phyloP scores from a whole-genome alignment of 257 asterid genomes.

The Primulina eburnea region DNA sequence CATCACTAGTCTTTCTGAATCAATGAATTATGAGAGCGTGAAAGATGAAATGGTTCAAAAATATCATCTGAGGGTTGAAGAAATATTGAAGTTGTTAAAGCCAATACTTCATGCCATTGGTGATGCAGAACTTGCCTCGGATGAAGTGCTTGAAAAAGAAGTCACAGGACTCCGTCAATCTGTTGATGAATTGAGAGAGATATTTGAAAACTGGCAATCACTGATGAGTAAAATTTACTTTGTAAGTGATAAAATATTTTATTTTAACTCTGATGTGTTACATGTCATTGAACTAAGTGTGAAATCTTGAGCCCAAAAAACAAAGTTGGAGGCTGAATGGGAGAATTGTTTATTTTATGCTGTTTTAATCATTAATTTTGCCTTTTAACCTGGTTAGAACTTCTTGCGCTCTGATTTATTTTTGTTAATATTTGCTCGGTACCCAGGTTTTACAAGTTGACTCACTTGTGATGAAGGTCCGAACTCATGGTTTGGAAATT shows the following conservation, averaged over 20 bases:
- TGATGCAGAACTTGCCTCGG: slow-evolving; percentile 43
- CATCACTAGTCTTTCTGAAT: slow-evolving; percentile 49
- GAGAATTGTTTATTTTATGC: slow-evolving; percentile 5
- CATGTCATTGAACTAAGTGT: slow-evolving; percentile 3
- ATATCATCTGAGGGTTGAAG: slow-evolving; percentile 53
- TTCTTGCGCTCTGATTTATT: slow-evolving; percentile 14
- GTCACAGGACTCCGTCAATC: slow-evolving; percentile 48
- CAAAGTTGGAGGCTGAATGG: not conserved
- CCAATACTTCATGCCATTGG: slow-evolving; percentile 57
- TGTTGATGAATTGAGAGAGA: slow-evolving; percentile 62
- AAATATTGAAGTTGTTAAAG: slow-evolving; percentile 56
- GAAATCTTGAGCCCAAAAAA: not conserved
- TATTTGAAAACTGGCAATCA: slow-evolving; percentile 60
- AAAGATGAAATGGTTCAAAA: slow-evolving; percentile 55
- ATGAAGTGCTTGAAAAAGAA: slow-evolving; percentile 57
- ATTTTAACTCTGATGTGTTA: not conserved
- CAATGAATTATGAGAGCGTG: slow-evolving; percentile 52
- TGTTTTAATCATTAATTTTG: not conserved
- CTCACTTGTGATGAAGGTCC: slow-evolving; percentile 45
- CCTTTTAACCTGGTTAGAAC: not conserved
- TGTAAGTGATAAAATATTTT: slow-evolving; percentile 49
- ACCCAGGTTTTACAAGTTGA: slow-evolving; percentile 72
- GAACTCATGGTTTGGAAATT: slow-evolving; percentile 53
- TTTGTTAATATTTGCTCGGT: slow-evolving; percentile 31
- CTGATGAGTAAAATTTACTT: slow-evolving; percentile 80